These are phyloP conservation scores for Termitomyces sp. DNA, from an alignment of 768 basidiomycete genomes.

Conservation along the genomic window DNA sequence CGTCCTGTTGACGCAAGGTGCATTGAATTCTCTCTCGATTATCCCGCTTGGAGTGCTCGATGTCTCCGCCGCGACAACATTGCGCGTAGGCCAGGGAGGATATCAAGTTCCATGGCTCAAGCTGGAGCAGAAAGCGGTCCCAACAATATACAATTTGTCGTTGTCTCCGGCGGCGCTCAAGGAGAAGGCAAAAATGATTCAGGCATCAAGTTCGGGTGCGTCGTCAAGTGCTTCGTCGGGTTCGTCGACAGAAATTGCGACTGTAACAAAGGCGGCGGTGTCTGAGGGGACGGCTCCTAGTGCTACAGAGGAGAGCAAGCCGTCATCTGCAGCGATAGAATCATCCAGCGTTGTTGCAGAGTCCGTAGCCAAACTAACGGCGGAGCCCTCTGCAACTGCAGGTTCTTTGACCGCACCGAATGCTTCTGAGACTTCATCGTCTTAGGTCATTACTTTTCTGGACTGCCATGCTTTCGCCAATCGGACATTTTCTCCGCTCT, in stretches of 20 bases:
- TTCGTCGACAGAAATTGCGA: neutral
- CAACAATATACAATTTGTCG: slow-evolving; percentile 40
- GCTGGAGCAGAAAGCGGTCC: slow-evolving; percentile 45
- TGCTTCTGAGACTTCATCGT: neutral
- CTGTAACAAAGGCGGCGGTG: neutral
- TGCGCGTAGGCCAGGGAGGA: slow-evolving; percentile 42
- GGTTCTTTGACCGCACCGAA: neutral
- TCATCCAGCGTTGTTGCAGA: neutral
- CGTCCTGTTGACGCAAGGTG: slow-evolving; percentile 56
- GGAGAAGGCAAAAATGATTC: slow-evolving; percentile 16
- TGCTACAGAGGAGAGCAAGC: neutral
- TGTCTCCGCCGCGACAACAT: slow-evolving; percentile 41
- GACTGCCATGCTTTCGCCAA: too few relatives aligned
- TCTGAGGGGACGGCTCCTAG: neutral
- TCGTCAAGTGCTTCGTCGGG: neutral
- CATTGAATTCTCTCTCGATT: slow-evolving; percentile 48
- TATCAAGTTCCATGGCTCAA: slow-evolving; percentile 66
- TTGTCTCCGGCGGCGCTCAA: slow-evolving; percentile 16
- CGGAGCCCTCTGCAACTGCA: neutral
- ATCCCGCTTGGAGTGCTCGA: slow-evolving; percentile 52
- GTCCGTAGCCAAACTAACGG: neutral
- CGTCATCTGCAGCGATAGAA: neutral
- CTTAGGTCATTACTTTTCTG: neutral
- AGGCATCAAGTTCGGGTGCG: neutral
- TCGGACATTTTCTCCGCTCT: neutral